Evolutionary conservation across 2,329 filamentous ascomycete species (phyloP).

Genomic region (Rhinocladiella mackenziei): DNA sequence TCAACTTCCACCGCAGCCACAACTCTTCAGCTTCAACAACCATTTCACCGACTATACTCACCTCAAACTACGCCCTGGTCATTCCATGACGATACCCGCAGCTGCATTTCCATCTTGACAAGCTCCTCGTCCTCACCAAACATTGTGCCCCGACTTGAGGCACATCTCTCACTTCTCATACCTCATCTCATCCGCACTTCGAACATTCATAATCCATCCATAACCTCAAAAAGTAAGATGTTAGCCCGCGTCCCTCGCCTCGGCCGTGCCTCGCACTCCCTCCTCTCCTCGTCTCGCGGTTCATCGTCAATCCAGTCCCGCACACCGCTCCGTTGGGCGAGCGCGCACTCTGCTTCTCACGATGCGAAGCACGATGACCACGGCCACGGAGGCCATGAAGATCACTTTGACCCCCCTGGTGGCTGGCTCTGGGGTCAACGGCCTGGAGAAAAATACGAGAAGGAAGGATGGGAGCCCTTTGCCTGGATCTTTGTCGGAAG

Average conservation of each 20-base stretch:
- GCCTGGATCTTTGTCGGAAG: conserved; percentile 63
- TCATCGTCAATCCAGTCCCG: not conserved
- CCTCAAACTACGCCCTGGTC: too few species aligned
- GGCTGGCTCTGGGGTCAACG: conserved; percentile 94
- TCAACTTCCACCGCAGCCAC: too few species aligned
- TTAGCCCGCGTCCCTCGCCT: conserved; percentile 3
- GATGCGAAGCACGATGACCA: conserved; percentile 3
- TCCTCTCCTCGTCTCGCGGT: not conserved
- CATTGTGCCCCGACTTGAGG: too few species aligned
- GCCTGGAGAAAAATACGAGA: conserved; percentile 91
- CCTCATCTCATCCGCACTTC: too few species aligned
- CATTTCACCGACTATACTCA: too few species aligned
- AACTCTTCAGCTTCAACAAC: too few species aligned
- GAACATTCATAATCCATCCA: too few species aligned
- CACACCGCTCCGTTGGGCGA: conserved; percentile 5
- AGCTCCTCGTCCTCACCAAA: too few species aligned
- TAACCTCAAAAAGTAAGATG: too few species aligned
- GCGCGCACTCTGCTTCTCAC: conserved; percentile 3
- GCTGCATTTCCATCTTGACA: too few species aligned
- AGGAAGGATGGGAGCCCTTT: conserved; percentile 82
- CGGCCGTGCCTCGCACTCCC: not conserved
- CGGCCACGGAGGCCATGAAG: conserved; percentile 6
- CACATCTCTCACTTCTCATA: too few species aligned
- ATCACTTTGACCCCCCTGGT: conserved; percentile 75
- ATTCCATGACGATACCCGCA: too few species aligned